A percentile compares a stretch with the other conserved stretches of the same genome.
phyloP scores from a whole-genome alignment of 805 yeast species.

The Ogataea ramenticola region DNA sequence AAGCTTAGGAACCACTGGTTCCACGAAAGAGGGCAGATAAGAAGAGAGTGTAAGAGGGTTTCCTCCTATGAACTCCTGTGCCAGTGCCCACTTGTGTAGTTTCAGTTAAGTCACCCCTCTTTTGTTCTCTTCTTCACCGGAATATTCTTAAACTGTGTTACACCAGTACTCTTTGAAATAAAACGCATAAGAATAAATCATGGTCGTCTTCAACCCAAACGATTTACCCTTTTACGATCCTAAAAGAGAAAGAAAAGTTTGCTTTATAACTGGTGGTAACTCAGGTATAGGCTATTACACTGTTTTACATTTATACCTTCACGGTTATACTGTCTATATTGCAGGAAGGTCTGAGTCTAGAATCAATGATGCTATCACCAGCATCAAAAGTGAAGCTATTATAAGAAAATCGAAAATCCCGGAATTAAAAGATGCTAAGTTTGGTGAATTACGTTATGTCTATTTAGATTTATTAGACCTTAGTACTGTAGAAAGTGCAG shows the following conservation, averaged over 20 bases:
- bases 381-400: constrained; percentile 48
- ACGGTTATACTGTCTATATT: constrained; percentile 69
- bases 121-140: too few species aligned
- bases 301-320: constrained; percentile 66
- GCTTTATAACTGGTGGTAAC: constrained; percentile 75
- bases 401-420: constrained; percentile 16
- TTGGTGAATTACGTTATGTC: constrained; percentile 47
- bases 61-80: too few species aligned
- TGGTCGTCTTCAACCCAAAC: not conserved
- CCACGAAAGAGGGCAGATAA: too few species aligned
- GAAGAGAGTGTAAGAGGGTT: too few species aligned
- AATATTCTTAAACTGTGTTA: too few species aligned
- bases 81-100: too few species aligned
- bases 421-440: constrained; percentile 15
- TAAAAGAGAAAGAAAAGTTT: constrained; percentile 45
- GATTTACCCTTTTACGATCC: constrained; percentile 61
- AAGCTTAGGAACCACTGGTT: too few species aligned
- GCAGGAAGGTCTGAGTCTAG: constrained; percentile 61
- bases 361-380: constrained; percentile 49
- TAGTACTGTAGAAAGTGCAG: constrained; percentile 41
- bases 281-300: constrained; percentile 78
- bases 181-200: not conserved
- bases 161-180: too few species aligned
- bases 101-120: too few species aligned
- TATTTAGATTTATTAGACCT: constrained; percentile 50